A percentile compares a stretch with the other conserved stretches of the same genome.
phyloP scores from a whole-genome alignment of 495 filamentous ascomycete genomes.

The Aspergillus egyptiacus region DNA sequence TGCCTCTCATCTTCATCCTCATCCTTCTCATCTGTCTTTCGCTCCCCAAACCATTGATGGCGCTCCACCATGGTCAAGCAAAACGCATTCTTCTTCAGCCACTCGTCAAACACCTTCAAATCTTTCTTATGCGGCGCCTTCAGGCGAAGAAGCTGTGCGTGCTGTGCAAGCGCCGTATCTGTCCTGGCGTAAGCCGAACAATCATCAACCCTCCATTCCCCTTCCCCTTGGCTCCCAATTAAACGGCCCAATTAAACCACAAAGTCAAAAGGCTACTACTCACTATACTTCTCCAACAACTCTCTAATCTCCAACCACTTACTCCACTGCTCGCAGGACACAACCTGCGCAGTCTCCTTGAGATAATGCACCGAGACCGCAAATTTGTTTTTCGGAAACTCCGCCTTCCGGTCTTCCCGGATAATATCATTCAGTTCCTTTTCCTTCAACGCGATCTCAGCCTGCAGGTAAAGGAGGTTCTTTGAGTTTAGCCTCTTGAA shows the following conservation, averaged over 20 bases:
- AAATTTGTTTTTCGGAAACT: neutral
- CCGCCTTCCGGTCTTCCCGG: neutral
- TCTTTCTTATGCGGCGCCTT: slow-evolving; percentile 1
- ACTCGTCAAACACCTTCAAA: neutral
- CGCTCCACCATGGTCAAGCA: neutral
- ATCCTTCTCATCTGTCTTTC: neutral
- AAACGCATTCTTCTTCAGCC: neutral
- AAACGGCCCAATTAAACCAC: too few species aligned
- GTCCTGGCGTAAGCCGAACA: neutral
- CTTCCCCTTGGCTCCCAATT: too few species aligned
- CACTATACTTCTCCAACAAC: slow-evolving; percentile 9
- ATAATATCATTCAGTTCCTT: neutral
- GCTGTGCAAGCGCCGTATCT: neutral
- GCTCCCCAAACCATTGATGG: neutral
- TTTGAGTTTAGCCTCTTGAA: slow-evolving; percentile 1
- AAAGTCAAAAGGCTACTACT: neutral
- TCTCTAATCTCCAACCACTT: neutral
- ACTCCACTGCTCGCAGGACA: neutral
- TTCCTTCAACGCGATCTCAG: neutral
- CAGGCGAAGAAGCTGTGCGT: neutral
- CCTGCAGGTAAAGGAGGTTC: slow-evolving; percentile 6
- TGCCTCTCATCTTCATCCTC: too few species aligned
- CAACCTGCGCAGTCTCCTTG: neutral
- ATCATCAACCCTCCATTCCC: neutral
- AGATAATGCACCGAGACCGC: neutral